Evolutionary conservation across 148 eudicot genomes (phyloP), one percentile per base, ranked within the genome.

Genomic region (Spergularia bocconei): DNA sequence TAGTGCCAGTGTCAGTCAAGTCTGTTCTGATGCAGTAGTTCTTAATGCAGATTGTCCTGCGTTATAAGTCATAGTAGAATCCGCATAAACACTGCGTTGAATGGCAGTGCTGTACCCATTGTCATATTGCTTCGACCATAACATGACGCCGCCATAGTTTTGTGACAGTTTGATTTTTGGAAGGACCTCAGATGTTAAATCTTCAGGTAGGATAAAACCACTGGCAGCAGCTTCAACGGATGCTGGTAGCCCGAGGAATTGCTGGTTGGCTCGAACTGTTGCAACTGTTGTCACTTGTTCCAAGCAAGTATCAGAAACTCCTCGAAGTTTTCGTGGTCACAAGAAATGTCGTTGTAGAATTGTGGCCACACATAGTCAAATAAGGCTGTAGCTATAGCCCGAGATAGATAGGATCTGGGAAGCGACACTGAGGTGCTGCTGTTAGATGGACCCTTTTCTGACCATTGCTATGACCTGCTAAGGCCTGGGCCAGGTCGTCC

Each of bases 361-460:
- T 84, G 82, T 19, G 80, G 29, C 81, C 79, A 78, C 1, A 84
- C 83, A 39, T 57, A 75, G 63, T 84, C 84, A 13, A 84, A 71
- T 14, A 78, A 36, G 7, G 77, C 84, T 13, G 77, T 75, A 38
- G 14, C 58, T 29, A 80, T 71, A 12, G 72, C n/a, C 83, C 13
- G 53, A 56, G n/a, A 55, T 67, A 67, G 38, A 36, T 19, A 1
- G 70, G 55, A 56, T 84, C 81, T 0, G 77, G 86, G 66, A 77
- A 80, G 1, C 72, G 71, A 39, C 84, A 80, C 12, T 84, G 79
- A 1, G 86, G 83, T 10, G 84, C 83, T 0, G 79, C 86, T 8
- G 60, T 58, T 58, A 84, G 21, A 74, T 84, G 77, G 64, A 80
- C 77, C 39, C 61, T 70, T 47, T 29, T 77, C 11, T 39, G 44